These are phyloP conservation scores for Polysphondylium violaceum DNA, from an alignment of 78 protist genomes.

Conservation along the genomic window DNA sequence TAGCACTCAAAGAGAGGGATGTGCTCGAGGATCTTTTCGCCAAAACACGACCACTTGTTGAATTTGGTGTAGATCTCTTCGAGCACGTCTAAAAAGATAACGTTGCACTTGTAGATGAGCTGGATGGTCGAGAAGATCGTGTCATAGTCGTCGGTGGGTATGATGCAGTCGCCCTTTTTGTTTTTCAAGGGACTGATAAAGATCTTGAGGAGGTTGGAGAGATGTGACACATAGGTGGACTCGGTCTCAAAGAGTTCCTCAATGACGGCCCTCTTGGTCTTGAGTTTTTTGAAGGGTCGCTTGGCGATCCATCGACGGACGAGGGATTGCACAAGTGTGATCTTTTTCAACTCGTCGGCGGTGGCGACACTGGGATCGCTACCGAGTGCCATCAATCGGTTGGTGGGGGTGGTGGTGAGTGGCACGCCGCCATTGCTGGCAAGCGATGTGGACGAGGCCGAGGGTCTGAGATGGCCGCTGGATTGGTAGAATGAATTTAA, in stretches of 20 bases:
- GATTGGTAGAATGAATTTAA: constrained; percentile 12
- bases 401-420: not conserved
- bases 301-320: constrained; percentile 45
- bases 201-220: constrained; percentile 36
- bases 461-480: not conserved
- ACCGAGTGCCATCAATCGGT: not conserved
- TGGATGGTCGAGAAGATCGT: constrained; percentile 39
- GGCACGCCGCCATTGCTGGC: not conserved
- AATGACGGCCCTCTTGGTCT: constrained; percentile 66
- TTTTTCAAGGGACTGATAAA: constrained; percentile 36
- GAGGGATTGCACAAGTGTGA: constrained; percentile 37
- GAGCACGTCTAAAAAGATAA: constrained; percentile 33
- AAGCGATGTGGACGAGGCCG: not conserved
- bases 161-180: constrained; percentile 24
- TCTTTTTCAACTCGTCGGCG: not conserved
- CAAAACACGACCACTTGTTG: constrained; percentile 58
- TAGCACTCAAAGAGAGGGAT: constrained; percentile 64
- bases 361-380: not conserved
- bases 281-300: constrained; percentile 36
- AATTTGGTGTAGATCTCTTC: constrained; percentile 65
- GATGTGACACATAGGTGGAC: constrained; percentile 43
- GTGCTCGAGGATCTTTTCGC: constrained; percentile 39
- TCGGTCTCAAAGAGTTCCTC: constrained; percentile 72
- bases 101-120: constrained; percentile 42
- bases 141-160: constrained; percentile 32